Conservation (phyloP, 768 basidiomycete genomes). For the Tephrocybe sp. region DNA sequence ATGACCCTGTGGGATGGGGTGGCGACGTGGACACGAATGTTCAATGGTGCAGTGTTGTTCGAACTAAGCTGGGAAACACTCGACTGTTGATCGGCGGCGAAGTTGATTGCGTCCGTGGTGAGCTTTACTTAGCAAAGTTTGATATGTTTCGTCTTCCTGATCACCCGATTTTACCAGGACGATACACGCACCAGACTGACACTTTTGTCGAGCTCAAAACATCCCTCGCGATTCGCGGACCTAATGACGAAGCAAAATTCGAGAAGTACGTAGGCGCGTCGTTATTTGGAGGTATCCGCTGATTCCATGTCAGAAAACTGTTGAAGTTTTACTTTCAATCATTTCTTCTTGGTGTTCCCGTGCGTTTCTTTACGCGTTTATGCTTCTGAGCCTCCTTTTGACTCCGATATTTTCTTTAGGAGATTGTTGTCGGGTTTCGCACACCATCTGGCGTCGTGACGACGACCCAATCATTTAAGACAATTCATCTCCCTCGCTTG, state of each 20-base stretch:
- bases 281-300: not conserved
- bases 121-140: constrained; percentile 15
- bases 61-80: constrained; percentile 73
- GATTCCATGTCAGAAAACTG: constrained; percentile 60
- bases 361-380: constrained; percentile 31
- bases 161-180: constrained; percentile 38
- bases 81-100: constrained; percentile 83
- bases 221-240: constrained; percentile 63
- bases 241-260: constrained; percentile 67
- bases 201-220: constrained; percentile 88
- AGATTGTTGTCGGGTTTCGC: constrained; percentile 86
- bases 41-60: constrained; percentile 89
- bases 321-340: constrained; percentile 92
- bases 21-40: constrained; percentile 84
- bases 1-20: constrained; percentile 59
- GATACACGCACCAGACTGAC: constrained; percentile 58
- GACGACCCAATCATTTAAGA: constrained; percentile 70
- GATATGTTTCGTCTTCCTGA: not conserved
- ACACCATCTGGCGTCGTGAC: constrained; percentile 69
- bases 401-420: constrained; percentile 35
- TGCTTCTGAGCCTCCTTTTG: not conserved
- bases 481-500: constrained; percentile 73
- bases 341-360: constrained; percentile 88
- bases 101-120: constrained; percentile 86
- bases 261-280: constrained; percentile 57